A percentile compares a stretch with the other conserved stretches of the same genome.
These are phyloP conservation scores for Clonostachys byssicola DNA, from an alignment of 2,329 filamentous ascomycete genomes.

Conservation along the genomic window DNA sequence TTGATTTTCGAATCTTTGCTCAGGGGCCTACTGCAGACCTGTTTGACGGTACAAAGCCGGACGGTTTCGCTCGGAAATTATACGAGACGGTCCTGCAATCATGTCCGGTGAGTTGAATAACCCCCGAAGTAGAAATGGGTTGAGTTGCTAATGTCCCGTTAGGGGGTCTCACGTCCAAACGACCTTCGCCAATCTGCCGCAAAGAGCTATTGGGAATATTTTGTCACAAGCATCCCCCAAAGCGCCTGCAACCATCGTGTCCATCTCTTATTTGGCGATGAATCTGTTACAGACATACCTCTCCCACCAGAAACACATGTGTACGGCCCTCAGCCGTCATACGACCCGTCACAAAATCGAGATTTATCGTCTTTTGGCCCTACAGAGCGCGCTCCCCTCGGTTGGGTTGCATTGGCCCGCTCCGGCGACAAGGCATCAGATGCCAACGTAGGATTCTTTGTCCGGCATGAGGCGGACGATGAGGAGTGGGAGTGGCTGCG, in stretches of 20 bases:
- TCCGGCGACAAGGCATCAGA: slow-evolving; percentile 31
- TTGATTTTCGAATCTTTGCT: slow-evolving; percentile 34
- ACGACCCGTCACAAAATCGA: neutral
- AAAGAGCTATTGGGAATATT: slow-evolving; percentile 7
- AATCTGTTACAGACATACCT: slow-evolving; percentile 8
- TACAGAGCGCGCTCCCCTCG: slow-evolving; percentile 3
- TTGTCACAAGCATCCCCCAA: slow-evolving; percentile 19
- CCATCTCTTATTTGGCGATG: slow-evolving; percentile 9
- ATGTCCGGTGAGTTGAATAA: neutral
- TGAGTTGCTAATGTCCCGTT: no score
- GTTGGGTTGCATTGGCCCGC: slow-evolving; percentile 6
- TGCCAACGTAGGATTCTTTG: slow-evolving; percentile 34
- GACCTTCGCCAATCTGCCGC: slow-evolving; percentile 27
- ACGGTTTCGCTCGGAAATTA: slow-evolving; percentile 2
- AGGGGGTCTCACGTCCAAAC: slow-evolving; percentile 8
- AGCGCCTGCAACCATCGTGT: slow-evolving; percentile 11
- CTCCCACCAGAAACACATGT: neutral
- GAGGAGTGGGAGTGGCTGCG: slow-evolving; percentile 35
- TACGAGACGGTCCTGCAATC: slow-evolving; percentile 3
- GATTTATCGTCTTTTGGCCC: slow-evolving; percentile 1
- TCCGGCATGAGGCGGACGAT: slow-evolving; percentile 12
- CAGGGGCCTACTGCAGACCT: slow-evolving; percentile 33
- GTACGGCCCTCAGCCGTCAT: slow-evolving; percentile 1
- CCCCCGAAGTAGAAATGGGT: neutral
- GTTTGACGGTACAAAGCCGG: slow-evolving; percentile 1